Evolutionary conservation across 2,329 filamentous ascomycete genomes (phyloP).

Genomic region (Alternaria alternata): DNA sequence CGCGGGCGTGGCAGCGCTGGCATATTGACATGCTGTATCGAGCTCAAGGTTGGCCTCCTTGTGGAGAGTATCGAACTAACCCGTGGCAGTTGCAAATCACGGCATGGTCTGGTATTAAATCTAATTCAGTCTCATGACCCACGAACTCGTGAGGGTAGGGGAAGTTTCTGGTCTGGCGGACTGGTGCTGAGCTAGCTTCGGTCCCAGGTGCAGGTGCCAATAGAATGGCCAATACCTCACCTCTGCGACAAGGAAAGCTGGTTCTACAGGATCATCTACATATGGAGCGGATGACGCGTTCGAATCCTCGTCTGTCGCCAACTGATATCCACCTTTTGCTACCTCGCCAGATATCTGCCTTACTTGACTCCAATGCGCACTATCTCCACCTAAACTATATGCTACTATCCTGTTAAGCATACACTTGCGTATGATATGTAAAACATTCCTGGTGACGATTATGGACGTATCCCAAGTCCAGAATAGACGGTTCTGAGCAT

Average conservation of each 20-base stretch:
- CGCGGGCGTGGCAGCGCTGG: neutral
- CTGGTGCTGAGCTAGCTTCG: neutral
- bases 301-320: too few relatives aligned
- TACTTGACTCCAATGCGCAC: too few relatives aligned
- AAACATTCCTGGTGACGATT: constrained; percentile 62
- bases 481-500: constrained; percentile 66
- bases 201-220: neutral
- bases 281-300: too few relatives aligned
- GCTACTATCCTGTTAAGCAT: too few relatives aligned
- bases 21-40: neutral
- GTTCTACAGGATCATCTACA: neutral
- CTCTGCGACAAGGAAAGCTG: neutral
- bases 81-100: neutral
- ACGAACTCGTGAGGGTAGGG: neutral
- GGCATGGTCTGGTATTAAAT: neutral
- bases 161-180: neutral
- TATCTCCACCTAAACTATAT: too few relatives aligned
- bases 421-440: constrained; percentile 52
- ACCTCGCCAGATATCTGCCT: too few relatives aligned
- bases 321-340: too few relatives aligned
- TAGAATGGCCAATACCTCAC: neutral
- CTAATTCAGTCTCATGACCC: neutral
- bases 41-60: neutral
- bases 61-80: too few relatives aligned
- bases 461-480: constrained; percentile 77